phyloP scores from a whole-genome alignment of 2,329 filamentous ascomycete species.

The Ophioceras dolichostomum region DNA sequence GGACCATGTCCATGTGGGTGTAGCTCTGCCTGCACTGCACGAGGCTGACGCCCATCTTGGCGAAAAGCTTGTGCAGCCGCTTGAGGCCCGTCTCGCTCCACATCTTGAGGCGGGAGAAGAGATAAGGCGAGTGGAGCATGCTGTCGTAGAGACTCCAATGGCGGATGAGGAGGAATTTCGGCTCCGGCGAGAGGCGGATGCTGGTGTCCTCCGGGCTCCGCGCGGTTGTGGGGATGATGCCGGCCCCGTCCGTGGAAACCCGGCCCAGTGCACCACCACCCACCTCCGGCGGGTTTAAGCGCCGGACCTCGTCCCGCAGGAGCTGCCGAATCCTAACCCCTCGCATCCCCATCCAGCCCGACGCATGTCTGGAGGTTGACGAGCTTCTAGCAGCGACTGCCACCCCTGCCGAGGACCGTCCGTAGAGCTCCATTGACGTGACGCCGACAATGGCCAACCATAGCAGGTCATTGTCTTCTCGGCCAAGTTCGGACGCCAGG shows the following conservation, averaged over 20 bases:
- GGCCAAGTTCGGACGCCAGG: conserved; percentile 83
- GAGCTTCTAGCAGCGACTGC: conserved; percentile 45
- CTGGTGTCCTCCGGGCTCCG: conserved; percentile 82
- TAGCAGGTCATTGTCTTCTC: conserved; percentile 90
- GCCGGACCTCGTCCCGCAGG: conserved; percentile 83
- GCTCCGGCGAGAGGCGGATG: conserved; percentile 87
- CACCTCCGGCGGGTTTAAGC: conserved; percentile 70
- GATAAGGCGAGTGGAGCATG: conserved; percentile 94
- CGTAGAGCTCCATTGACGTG: conserved; percentile 86
- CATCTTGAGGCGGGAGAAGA: conserved; percentile 82
- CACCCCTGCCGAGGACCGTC: conserved; percentile 70
- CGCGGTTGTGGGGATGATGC: conserved; percentile 82
- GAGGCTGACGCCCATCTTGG: conserved; percentile 95
- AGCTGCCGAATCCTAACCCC: conserved; percentile 77
- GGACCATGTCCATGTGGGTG: conserved; percentile 95
- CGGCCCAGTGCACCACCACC: conserved; percentile 40
- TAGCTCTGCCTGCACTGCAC: conserved; percentile 93
- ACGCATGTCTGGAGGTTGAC: conserved; percentile 37
- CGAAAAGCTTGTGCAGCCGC: conserved; percentile 82
- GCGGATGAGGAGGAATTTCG: conserved; percentile 79
- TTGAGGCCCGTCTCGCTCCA: conserved; percentile 88
- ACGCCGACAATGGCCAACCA: conserved; percentile 94
- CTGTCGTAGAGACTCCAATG: conserved; percentile 98
- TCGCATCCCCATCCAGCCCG: conserved; percentile 71
- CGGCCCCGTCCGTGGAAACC: conserved; percentile 52